Conservation (phyloP, 1,284 basidiomycete species). For the Rhodotorula sp. region DNA sequence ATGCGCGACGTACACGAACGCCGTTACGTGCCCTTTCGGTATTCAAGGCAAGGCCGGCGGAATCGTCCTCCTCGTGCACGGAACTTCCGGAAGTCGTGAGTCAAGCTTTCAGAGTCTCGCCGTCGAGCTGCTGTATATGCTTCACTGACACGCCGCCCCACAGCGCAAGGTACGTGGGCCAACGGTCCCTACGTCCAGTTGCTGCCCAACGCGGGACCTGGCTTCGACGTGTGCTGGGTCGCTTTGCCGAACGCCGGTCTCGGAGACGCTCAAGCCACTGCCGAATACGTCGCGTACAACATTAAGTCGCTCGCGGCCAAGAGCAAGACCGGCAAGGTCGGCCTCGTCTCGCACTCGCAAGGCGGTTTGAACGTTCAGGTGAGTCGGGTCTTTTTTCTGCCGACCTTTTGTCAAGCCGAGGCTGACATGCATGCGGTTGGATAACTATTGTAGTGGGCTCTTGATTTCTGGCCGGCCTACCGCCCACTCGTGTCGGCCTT, state of each 20-base stretch:
- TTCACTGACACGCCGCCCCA: constrained; percentile 24
- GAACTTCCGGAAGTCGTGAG: constrained; percentile 35
- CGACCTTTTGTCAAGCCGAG: neutral
- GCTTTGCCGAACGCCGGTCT: constrained; percentile 44
- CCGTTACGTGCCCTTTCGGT: constrained; percentile 44
- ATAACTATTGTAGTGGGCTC: constrained; percentile 43
- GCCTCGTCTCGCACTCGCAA: constrained; percentile 48
- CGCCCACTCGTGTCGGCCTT: constrained; percentile 42
- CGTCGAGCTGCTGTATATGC: no score
- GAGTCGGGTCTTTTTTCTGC: neutral
- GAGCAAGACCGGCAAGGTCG: constrained; percentile 45
- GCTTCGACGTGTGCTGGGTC: constrained; percentile 45
- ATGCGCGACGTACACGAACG: constrained; percentile 2
- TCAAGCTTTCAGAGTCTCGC: neutral
- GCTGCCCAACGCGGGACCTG: constrained; percentile 33
- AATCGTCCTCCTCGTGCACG: constrained; percentile 47
- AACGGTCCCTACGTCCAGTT: constrained; percentile 42
- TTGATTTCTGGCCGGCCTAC: constrained; percentile 46
- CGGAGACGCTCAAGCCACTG: constrained; percentile 45
- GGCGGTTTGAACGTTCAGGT: constrained; percentile 43
- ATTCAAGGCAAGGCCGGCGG: constrained; percentile 38
- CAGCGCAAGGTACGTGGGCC: constrained; percentile 40
- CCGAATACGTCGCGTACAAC: constrained; percentile 48
- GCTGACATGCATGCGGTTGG: neutral
- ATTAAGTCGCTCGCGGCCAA: constrained; percentile 43